A percentile compares a stretch with the other conserved stretches of the same genome.
Evolutionary conservation across 768 basidiomycete species (phyloP).

Genomic region (Kwoniella sp.): DNA sequence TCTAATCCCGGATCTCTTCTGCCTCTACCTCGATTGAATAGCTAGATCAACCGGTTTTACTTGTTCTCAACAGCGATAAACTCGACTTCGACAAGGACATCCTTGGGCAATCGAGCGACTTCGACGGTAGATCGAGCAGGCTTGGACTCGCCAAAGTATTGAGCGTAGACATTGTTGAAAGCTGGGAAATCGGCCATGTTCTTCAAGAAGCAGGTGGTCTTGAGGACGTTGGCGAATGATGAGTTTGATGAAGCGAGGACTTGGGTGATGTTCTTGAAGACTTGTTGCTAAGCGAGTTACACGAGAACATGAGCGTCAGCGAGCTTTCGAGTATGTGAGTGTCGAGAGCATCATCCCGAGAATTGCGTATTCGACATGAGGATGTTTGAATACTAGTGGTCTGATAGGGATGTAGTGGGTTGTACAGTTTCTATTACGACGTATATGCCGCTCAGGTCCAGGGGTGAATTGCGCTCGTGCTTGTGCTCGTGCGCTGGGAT

Average conservation of each 20-base stretch:
- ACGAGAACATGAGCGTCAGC: conserved; percentile 1
- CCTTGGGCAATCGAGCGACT: conserved; percentile 76
- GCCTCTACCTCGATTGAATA: too few relatives aligned
- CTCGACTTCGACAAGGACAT: conserved; percentile 90
- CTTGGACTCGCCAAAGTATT: conserved; percentile 85
- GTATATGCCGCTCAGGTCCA: too few relatives aligned
- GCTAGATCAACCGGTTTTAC: too few relatives aligned
- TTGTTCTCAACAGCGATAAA: conserved; percentile 50
- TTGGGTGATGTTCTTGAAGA: conserved; percentile 78
- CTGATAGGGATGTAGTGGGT: too few relatives aligned
- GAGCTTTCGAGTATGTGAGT: neutral
- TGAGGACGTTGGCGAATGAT: conserved; percentile 76
- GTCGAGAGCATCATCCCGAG: too few relatives aligned
- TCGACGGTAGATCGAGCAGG: conserved; percentile 92
- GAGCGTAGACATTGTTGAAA: conserved; percentile 78
- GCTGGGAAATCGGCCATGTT: conserved; percentile 84
- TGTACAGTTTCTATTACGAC: too few relatives aligned
- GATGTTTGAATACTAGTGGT: too few relatives aligned
- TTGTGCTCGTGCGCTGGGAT: too few relatives aligned
- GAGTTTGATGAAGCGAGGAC: conserved; percentile 82
- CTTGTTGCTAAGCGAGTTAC: conserved; percentile 62
- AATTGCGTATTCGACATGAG: too few relatives aligned
- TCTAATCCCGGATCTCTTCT: too few relatives aligned
- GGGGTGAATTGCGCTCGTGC: too few relatives aligned
- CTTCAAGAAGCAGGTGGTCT: conserved; percentile 93